Evolutionary conservation across 345 rosid species (phyloP).

Genomic region (Ceriops decandra): DNA sequence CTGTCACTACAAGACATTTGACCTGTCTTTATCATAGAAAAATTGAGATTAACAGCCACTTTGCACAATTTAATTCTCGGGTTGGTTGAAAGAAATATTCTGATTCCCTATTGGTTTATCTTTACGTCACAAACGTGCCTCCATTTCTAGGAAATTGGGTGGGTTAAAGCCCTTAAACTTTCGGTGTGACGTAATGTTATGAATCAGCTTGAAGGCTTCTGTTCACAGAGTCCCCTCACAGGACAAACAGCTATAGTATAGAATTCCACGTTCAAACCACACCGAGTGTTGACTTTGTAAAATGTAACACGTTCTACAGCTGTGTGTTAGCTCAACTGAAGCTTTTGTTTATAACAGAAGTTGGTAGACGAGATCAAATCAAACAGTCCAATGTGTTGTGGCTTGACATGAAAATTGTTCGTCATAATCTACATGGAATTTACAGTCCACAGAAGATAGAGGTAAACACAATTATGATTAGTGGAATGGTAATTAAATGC

Average conservation of each 20-base stretch:
- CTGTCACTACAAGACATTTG: conserved; percentile 2
- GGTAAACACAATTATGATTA: too few species aligned
- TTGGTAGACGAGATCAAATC: background rate
- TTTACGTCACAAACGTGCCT: too few species aligned
- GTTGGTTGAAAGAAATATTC: background rate
- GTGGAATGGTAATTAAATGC: too few species aligned
- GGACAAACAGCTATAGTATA: background rate
- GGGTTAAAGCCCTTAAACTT: background rate
- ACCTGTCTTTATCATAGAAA: background rate
- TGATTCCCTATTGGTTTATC: background rate
- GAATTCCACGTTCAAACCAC: background rate
- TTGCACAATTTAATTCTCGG: background rate
- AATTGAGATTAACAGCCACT: background rate
- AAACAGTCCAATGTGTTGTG: background rate
- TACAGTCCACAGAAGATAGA: too few species aligned
- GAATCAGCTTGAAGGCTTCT: background rate
- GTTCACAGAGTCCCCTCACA: background rate
- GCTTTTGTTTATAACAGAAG: background rate
- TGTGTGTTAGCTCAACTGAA: background rate
- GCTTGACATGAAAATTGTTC: too few species aligned
- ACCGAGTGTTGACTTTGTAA: conserved; percentile 12
- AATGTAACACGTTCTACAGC: background rate
- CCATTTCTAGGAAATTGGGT: background rate
- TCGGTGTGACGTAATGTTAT: background rate
- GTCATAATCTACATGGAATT: too few species aligned